Evolutionary conservation across 1,139 yeast genomes (phyloP).

Genomic region (Candida labiduridarum): DNA sequence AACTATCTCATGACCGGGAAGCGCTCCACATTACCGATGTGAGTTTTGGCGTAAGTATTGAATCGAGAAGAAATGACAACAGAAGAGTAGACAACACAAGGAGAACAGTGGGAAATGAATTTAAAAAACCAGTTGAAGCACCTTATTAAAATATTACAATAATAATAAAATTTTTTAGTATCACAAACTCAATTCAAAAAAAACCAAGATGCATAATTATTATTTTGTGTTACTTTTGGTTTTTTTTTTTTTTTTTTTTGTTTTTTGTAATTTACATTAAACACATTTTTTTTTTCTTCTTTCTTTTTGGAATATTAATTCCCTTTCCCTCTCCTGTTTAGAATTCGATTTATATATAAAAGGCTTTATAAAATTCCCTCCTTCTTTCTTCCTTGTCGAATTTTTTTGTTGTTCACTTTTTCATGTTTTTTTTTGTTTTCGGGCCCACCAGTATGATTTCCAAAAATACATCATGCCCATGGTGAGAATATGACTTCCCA

Average conservation of each 20-base stretch:
- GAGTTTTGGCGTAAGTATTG: no score
- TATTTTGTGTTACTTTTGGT: neutral
- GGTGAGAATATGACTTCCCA: neutral
- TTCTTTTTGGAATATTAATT: slow-evolving; percentile 3
- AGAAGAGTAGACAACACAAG: neutral
- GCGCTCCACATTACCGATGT: neutral
- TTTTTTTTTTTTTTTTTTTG: slow-evolving; percentile 1
- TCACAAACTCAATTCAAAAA: slow-evolving; percentile 1
- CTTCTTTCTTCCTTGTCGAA: neutral
- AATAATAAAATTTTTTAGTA: neutral
- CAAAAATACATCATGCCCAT: neutral
- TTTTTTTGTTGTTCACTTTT: neutral
- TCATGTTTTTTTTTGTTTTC: neutral
- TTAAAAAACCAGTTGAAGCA: neutral
- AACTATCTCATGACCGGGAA: neutral
- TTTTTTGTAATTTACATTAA: slow-evolving; percentile 2
- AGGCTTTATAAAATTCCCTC: neutral
- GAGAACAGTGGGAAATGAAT: no score
- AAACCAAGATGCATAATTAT: slow-evolving; percentile 2
- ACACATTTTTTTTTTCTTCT: slow-evolving; percentile 3
- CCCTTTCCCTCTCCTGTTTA: slow-evolving; percentile 1
- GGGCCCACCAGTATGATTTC: neutral
- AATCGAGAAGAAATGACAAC: neutral
- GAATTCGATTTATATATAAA: neutral
- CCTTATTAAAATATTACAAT: slow-evolving; percentile 1